Conservation (phyloP, 805 yeast genomes). For the baker's yeast (Saccharomyces cerevisiae) region DNA sequence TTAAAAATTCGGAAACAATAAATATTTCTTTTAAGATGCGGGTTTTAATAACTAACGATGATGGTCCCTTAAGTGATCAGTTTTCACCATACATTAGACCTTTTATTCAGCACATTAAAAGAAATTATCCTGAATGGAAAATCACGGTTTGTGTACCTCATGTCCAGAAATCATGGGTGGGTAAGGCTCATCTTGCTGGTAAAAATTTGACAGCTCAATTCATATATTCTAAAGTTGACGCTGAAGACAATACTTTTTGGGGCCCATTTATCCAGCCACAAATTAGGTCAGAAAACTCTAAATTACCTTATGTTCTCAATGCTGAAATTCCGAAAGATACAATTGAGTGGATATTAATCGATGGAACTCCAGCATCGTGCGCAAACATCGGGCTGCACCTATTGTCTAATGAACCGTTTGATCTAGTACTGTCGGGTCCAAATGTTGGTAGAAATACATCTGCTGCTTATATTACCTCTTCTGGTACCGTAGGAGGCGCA, state of each 20-base stretch:
- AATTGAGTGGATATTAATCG: conserved; percentile 79
- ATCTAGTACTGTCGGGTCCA: conserved; percentile 88
- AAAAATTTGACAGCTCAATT: conserved; percentile 51
- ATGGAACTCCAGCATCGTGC: conserved; percentile 95
- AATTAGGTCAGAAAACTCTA: conserved; percentile 24
- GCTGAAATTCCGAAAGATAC: conserved; percentile 24
- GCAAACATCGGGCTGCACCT: conserved; percentile 83
- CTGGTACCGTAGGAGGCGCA: conserved; percentile 96
- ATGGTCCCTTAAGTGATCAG: conserved; percentile 80
- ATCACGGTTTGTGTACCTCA: conserved; percentile 75
- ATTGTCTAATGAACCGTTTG: conserved; percentile 50
- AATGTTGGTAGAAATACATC: conserved; percentile 91
- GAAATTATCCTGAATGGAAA: conserved; percentile 67
- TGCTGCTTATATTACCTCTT: conserved; percentile 77
- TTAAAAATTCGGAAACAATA: not conserved
- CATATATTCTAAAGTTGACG: conserved; percentile 46
- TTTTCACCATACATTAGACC: conserved; percentile 81
- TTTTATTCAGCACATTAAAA: conserved; percentile 59
- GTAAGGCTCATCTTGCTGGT: conserved; percentile 92
- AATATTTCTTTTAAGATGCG: conserved; percentile 32
- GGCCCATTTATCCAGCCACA: conserved; percentile 63
- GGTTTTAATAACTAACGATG: conserved; percentile 76
- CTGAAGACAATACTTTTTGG: conserved; percentile 43
- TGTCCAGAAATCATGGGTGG: conserved; percentile 89
- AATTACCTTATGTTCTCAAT: conserved; percentile 16